Evolutionary conservation across 1,284 basidiomycete species (phyloP).

Genomic region (Boletus albobrunnescens): DNA sequence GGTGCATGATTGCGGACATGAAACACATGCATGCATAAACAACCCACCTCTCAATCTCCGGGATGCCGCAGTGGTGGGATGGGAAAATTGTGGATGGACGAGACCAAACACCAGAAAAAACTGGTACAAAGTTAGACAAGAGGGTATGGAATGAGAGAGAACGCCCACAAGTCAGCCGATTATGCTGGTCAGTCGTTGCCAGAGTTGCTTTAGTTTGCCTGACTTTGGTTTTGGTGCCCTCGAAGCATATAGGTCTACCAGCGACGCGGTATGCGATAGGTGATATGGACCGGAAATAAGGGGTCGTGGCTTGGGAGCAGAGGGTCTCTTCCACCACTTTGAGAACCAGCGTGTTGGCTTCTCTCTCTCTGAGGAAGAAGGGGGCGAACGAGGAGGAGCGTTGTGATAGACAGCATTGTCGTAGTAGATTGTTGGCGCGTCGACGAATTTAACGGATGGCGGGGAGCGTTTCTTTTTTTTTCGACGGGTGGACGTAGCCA

Average conservation of each 20-base stretch:
- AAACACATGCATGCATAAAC: conserved; percentile 9
- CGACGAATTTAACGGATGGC: conserved; percentile 44
- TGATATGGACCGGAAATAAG: conserved; percentile 32
- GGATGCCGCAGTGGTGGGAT: not conserved
- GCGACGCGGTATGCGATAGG: conserved; percentile 29
- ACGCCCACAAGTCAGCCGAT: conserved; percentile 12
- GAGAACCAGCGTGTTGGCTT: conserved; percentile 23
- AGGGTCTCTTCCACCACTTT: conserved; percentile 28
- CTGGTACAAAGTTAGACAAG: not conserved
- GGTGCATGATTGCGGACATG: conserved; percentile 15
- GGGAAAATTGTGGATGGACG: not conserved
- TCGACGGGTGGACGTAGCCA: conserved; percentile 28
- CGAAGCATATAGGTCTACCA: conserved; percentile 24
- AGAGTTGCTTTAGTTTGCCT: conserved; percentile 28
- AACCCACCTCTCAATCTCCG: not conserved
- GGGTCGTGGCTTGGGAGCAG: conserved; percentile 24
- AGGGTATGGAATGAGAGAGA: not conserved
- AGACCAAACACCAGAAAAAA: not conserved
- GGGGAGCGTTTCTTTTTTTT: conserved; percentile 35
- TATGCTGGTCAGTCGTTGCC: conserved; percentile 24
- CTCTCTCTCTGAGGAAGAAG: conserved; percentile 10
- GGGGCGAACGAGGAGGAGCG: conserved; percentile 22
- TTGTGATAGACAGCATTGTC: conserved; percentile 27
- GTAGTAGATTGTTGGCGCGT: conserved; percentile 38
- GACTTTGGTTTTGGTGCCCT: conserved; percentile 15